A percentile compares a stretch with the other conserved stretches of the same genome.
Conservation (phyloP, 1,284 basidiomycete genomes). For the Pisolithus thermaeus region DNA sequence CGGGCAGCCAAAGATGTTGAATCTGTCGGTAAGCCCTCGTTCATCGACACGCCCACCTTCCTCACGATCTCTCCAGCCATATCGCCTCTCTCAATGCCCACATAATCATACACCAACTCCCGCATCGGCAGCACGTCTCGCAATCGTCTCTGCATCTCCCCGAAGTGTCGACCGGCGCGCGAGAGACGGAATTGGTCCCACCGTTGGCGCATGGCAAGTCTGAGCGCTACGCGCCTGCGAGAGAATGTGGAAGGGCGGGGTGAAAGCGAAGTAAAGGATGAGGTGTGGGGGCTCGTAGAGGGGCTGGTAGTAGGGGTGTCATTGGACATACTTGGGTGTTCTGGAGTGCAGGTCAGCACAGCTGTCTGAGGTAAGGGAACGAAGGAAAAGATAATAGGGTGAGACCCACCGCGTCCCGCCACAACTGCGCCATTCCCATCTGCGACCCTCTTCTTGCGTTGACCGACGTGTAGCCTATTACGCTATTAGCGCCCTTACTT, state of each 20-base stretch:
- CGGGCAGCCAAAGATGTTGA: too few species aligned
- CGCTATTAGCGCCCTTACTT: too few species aligned
- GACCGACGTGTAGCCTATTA: too few species aligned
- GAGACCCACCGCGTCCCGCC: background rate
- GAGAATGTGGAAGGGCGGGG: slow-evolving; percentile 17
- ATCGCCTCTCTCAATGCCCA: slow-evolving; percentile 15
- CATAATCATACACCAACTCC: too few species aligned
- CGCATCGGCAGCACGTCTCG: too few species aligned
- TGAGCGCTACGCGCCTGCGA: slow-evolving; percentile 23
- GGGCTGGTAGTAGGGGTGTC: background rate
- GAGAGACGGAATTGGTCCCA: too few species aligned
- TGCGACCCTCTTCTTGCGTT: background rate
- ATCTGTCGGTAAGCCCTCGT: too few species aligned
- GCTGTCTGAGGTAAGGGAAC: background rate
- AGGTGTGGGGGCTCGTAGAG: background rate
- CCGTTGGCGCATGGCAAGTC: too few species aligned
- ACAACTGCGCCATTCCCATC: background rate
- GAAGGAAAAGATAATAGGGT: background rate
- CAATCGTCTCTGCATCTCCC: too few species aligned
- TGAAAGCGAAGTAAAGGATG: slow-evolving; percentile 1
- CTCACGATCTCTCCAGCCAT: too few species aligned
- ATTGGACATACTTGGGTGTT: background rate
- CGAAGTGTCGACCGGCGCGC: too few species aligned
- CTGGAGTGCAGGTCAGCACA: slow-evolving; percentile 10
- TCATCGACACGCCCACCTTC: too few species aligned